phyloP scores from a whole-genome alignment of 1,139 yeast species.

The Geotrichum europaeum region DNA sequence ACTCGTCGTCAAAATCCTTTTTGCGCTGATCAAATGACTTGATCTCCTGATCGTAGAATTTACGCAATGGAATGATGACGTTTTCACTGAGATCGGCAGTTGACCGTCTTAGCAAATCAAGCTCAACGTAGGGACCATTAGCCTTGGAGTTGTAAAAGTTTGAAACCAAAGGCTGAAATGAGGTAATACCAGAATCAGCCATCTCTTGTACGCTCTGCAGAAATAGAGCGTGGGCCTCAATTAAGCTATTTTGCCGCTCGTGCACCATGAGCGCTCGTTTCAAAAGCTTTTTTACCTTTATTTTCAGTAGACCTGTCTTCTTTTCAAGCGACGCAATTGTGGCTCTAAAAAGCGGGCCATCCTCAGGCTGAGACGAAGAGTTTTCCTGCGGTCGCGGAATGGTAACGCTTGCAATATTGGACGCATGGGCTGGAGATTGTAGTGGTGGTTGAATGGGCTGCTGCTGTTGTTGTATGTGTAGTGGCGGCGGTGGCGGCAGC shows the following conservation, averaged over 20 bases:
- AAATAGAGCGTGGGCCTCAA: conserved; percentile 35
- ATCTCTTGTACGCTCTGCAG: conserved; percentile 27
- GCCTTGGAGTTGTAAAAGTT: conserved; percentile 27
- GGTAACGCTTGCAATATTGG: neutral
- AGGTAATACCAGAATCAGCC: conserved; percentile 32
- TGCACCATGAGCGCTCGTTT: conserved; percentile 35
- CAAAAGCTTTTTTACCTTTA: conserved; percentile 39
- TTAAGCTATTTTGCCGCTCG: conserved; percentile 35
- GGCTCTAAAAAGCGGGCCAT: conserved; percentile 70
- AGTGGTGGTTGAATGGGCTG: neutral
- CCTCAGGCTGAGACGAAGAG: conserved; percentile 43
- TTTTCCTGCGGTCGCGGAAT: conserved; percentile 31
- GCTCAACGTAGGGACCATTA: conserved; percentile 22
- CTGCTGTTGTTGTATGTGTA: conserved; percentile 1
- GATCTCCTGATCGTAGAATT: conserved; percentile 39
- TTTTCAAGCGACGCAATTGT: conserved; percentile 51
- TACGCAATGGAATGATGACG: conserved; percentile 39
- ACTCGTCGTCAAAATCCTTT: conserved; percentile 62
- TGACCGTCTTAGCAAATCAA: conserved; percentile 23
- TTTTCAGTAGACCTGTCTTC: conserved; percentile 45
- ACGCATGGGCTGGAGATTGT: neutral
- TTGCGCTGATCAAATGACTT: conserved; percentile 40
- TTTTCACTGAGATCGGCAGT: conserved; percentile 29
- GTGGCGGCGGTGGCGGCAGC: neutral
- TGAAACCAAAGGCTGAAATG: conserved; percentile 33